Conservation (phyloP, 352 stramenopile genomes). For the Phytopythium litorale region DNA sequence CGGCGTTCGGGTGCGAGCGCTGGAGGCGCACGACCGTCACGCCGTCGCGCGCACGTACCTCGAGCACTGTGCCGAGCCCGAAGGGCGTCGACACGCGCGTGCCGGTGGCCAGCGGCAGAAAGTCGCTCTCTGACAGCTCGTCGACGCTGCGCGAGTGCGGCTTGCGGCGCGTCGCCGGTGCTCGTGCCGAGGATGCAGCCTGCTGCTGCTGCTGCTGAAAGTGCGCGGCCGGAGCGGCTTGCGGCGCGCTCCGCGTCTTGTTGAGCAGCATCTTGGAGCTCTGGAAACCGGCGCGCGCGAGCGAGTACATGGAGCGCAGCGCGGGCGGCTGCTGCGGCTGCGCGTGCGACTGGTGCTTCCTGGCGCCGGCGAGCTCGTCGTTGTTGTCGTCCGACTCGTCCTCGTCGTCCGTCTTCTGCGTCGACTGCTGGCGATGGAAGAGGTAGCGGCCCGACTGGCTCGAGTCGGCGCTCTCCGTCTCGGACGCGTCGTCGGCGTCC, state of each 20-base stretch:
- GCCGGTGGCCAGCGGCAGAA: conserved; percentile 29
- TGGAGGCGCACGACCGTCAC: conserved; percentile 52
- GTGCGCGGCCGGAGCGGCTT: conserved; percentile 7
- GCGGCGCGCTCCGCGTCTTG: conserved; percentile 17
- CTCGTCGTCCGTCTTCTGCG: conserved; percentile 26
- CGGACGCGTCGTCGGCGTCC: conserved; percentile 39
- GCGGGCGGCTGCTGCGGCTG: not conserved
- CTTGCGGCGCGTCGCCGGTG: conserved; percentile 4
- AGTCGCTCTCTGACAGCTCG: conserved; percentile 38
- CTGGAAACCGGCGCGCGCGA: conserved; percentile 29
- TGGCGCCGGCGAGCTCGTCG: not conserved
- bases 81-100: conserved; percentile 58
- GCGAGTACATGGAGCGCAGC: conserved; percentile 45
- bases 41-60: conserved; percentile 42
- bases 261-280: conserved; percentile 46
- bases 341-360: not conserved
- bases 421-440: conserved; percentile 25
- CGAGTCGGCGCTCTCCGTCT: conserved; percentile 56
- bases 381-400: conserved; percentile 12
- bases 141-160: conserved; percentile 27
- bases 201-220: conserved; percentile 21
- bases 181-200: not conserved
- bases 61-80: conserved; percentile 57
- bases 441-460: conserved; percentile 15
- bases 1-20: conserved; percentile 22